Evolutionary conservation across 345 rosid genomes (phyloP).

Genomic region (Raphanus raphanistrum): DNA sequence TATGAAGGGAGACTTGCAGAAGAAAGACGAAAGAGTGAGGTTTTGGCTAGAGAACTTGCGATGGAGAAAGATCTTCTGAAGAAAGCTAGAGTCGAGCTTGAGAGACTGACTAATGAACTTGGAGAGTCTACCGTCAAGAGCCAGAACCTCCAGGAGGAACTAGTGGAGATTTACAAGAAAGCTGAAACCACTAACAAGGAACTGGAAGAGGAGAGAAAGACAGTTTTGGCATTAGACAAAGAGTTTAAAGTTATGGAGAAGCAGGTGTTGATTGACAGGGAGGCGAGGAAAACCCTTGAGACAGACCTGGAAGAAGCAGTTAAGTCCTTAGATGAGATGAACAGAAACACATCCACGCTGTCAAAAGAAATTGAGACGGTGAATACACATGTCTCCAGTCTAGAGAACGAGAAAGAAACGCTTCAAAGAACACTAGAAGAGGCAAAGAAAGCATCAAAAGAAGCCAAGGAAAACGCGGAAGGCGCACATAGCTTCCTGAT

Average conservation of each 20-base stretch:
- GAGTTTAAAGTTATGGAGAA: background rate
- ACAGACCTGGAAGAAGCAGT: background rate
- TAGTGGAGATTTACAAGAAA: conserved; percentile 41
- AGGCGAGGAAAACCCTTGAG: background rate
- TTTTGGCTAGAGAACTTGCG: background rate
- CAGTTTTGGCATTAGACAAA: background rate
- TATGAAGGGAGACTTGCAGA: background rate
- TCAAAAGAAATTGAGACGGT: background rate
- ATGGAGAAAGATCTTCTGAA: background rate
- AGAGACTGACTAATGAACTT: background rate
- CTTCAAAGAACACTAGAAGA: background rate
- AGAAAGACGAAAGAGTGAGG: background rate
- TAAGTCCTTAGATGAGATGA: background rate
- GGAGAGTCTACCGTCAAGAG: background rate
- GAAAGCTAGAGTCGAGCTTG: background rate
- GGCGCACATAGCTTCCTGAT: background rate
- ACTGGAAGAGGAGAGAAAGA: conserved; percentile 28
- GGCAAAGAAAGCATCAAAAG: background rate
- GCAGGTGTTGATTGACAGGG: background rate
- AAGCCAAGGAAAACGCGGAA: background rate
- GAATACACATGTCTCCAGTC: background rate
- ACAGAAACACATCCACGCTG: background rate
- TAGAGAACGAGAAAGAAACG: background rate
- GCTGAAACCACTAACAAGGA: conserved; percentile 56
- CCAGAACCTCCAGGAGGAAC: background rate